Evolutionary conservation across 768 basidiomycete species (phyloP).

Genomic region (Cystofilobasidium capitatum): DNA sequence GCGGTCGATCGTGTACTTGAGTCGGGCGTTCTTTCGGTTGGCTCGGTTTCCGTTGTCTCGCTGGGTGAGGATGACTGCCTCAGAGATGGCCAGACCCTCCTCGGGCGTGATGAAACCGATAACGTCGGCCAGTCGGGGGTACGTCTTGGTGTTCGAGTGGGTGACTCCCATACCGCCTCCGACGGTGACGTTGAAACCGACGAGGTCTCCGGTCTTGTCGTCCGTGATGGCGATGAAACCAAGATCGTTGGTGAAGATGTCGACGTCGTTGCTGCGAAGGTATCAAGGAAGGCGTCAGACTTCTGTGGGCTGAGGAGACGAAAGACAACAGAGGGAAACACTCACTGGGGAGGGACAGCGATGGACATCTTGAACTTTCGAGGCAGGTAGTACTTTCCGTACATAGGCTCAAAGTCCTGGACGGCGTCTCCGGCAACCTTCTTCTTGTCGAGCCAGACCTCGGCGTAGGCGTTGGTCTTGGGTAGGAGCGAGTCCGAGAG

Average conservation of each 20-base stretch:
- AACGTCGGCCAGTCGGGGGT: slow-evolving; percentile 75
- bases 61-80: slow-evolving; percentile 87
- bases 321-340: neutral
- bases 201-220: slow-evolving; percentile 55
- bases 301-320: neutral
- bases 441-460: slow-evolving; percentile 99
- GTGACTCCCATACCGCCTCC: slow-evolving; percentile 99
- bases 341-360: neutral
- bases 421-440: slow-evolving; percentile 85
- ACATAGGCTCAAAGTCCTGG: slow-evolving; percentile 92
- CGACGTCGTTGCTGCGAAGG: slow-evolving; percentile 91
- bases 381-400: slow-evolving; percentile 93
- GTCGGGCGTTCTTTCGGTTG: slow-evolving; percentile 54
- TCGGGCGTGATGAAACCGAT: slow-evolving; percentile 88
- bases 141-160: slow-evolving; percentile 97
- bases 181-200: slow-evolving; percentile 85
- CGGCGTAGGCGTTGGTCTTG: slow-evolving; percentile 86
- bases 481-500: slow-evolving; percentile 82
- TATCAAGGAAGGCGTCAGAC: slow-evolving; percentile 35
- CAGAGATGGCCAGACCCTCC: slow-evolving; percentile 74
- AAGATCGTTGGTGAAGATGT: slow-evolving; percentile 88
- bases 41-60: slow-evolving; percentile 89
- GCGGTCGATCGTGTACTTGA: slow-evolving; percentile 95
- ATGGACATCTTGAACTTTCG: slow-evolving; percentile 53
- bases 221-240: slow-evolving; percentile 92